Base-by-base conservation (phyloP, 495 filamentous ascomycete genomes). In the Penicillium dipodomyicola region DNA sequence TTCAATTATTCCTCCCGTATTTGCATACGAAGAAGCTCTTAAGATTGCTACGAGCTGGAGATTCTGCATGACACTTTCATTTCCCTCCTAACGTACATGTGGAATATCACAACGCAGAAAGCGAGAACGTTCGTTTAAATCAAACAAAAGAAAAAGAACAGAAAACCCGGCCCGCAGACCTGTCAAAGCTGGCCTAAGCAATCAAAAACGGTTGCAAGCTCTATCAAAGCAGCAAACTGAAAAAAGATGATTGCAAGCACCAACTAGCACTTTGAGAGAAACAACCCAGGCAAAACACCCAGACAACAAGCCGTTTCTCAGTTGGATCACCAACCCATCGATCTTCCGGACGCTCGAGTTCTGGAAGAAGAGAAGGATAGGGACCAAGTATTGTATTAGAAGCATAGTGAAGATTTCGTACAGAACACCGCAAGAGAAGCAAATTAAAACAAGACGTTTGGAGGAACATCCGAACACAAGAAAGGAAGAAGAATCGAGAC, bases 321-420 rank as follows among this genome's bases (percentile, higher is more conserved):
- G 22, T 43, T 39, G 14, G 14, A 47, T 54, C 32, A 35, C 27
- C 23, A 27, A 33, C n/a, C 32, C 44, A 42, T 56, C 46, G 5
- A 58, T 23, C 39, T 49, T 45, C 44, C 40, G 19, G 5, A 20
- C 32, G 25, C 19, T 53, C 52, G 41, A 40, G 40, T 29, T 55
- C 47, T 23, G 33, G 22, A 47, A 54, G 22, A 45, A 49, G 12
- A 43, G 32, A 50, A 59, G 49, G 56, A 52, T 55, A 48, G 30
- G 12, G n/a, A 37, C 30, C 41, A 49, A 59, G 54, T 59, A 51
- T 39, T 52, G 43, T 64, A 66, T 63, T 65, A 68, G 61, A 64
- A 64, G 51, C 56, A 62, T 64, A 68, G 49, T 65, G 49, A 48
- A 60, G 48, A 59, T 47, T 64, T 53, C 64, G 61, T 64, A 64